These are phyloP conservation scores for Clitopilus hobsonii DNA, from an alignment of 768 basidiomycete genomes.

Conservation along the genomic window DNA sequence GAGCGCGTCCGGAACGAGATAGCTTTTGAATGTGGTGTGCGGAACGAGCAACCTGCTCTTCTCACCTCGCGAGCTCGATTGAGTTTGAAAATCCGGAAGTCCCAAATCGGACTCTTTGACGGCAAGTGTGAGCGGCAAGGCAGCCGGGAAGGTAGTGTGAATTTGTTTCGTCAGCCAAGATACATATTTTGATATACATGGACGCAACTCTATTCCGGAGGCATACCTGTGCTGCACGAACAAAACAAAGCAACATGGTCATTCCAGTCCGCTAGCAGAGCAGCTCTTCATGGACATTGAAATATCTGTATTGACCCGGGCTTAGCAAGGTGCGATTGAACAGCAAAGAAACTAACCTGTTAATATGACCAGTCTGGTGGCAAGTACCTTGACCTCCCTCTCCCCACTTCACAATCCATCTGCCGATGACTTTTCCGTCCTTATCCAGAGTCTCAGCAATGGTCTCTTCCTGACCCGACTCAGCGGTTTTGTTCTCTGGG, in stretches of 20 bases:
- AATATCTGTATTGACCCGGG: conserved; percentile 25
- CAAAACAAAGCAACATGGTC: too few relatives aligned
- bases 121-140: too few relatives aligned
- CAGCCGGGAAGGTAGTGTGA: background rate
- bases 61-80: too few relatives aligned
- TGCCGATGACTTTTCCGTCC: conserved; percentile 57
- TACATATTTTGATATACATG: background rate
- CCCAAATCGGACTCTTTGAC: too few relatives aligned
- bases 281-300: conserved; percentile 46
- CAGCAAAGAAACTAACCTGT: conserved; percentile 46
- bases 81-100: too few relatives aligned
- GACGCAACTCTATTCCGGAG: too few relatives aligned
- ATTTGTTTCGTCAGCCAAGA: conserved; percentile 5
- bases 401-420: conserved; percentile 79
- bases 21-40: too few relatives aligned
- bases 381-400: conserved; percentile 62
- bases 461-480: conserved; percentile 62
- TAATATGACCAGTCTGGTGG: conserved; percentile 55
- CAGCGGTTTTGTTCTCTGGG: conserved; percentile 29
- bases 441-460: conserved; percentile 70
- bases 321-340: background rate
- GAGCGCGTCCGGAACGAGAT: too few relatives aligned
- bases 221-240: too few relatives aligned
- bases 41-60: too few relatives aligned
- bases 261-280: too few relatives aligned